phyloP scores from a whole-genome alignment of 2,329 filamentous ascomycete genomes.

The Colletotrichum sp. region DNA sequence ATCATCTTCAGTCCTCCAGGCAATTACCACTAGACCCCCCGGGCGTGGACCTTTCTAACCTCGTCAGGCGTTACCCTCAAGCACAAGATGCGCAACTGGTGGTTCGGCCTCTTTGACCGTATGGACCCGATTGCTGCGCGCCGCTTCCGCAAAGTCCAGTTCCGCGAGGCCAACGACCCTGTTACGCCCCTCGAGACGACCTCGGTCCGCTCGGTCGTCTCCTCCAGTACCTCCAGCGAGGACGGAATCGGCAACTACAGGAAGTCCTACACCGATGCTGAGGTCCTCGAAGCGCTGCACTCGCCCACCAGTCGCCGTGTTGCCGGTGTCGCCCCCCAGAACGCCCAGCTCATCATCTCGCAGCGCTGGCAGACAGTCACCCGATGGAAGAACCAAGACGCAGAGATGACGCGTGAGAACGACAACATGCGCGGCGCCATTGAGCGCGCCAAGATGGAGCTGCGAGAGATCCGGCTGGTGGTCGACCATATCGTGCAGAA shows the following conservation, averaged over 20 bases:
- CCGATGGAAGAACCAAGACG: slow-evolving; percentile 7
- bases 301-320: slow-evolving; percentile 24
- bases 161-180: neutral
- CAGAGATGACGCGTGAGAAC: neutral
- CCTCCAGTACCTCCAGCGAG: neutral
- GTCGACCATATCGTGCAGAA: slow-evolving; percentile 23
- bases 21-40: neutral
- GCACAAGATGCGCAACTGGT: slow-evolving; percentile 21
- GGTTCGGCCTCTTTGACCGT: slow-evolving; percentile 19
- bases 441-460: neutral
- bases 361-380: slow-evolving; percentile 22
- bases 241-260: neutral
- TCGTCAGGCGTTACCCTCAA: slow-evolving; percentile 7
- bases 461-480: slow-evolving; percentile 11
- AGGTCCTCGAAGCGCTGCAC: slow-evolving; percentile 26
- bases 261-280: slow-evolving; percentile 8
- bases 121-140: slow-evolving; percentile 20
- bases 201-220: neutral
- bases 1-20: slow-evolving; percentile 19
- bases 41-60: neutral
- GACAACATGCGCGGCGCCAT: slow-evolving; percentile 1
- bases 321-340: slow-evolving; percentile 22
- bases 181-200: slow-evolving; percentile 1
- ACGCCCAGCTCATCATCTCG: slow-evolving; percentile 22
- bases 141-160: slow-evolving; percentile 13